A percentile compares a stretch with the other conserved stretches of the same genome.
These are phyloP conservation scores for Xerocomellus intermedius DNA, from an alignment of 768 basidiomycete species.

Conservation along the genomic window DNA sequence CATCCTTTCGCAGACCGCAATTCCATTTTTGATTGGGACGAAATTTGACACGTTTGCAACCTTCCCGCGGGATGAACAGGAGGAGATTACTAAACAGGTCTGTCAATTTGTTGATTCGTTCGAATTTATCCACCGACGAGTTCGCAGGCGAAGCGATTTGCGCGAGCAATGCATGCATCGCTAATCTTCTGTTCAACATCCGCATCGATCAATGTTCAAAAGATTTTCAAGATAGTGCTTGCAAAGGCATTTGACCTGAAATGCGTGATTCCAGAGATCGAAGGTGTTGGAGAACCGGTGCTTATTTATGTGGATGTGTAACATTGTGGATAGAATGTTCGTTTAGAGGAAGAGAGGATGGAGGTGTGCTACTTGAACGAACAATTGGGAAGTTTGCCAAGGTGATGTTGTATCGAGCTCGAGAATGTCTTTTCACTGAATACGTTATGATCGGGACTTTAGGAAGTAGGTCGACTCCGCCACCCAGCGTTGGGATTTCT, in stretches of 20 bases:
- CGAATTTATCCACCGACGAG: conserved; percentile 5
- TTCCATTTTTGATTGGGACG: conserved; percentile 97
- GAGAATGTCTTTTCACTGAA: conserved; percentile 20
- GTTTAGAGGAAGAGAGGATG: conserved; percentile 16
- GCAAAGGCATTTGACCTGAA: conserved; percentile 98
- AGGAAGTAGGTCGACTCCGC: conserved; percentile 19
- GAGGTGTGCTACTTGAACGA: conserved; percentile 17
- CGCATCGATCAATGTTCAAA: conserved; percentile 99
- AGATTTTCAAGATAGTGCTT: conserved; percentile 97
- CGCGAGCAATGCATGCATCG: conserved; percentile 99
- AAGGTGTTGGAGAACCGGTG: conserved; percentile 94
- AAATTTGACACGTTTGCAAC: conserved; percentile 98
- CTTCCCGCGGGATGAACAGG: conserved; percentile 96
- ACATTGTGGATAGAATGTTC: conserved; percentile 29
- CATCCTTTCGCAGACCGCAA: conserved; percentile 70
- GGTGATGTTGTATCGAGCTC: conserved; percentile 30
- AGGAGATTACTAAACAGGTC: conserved; percentile 98
- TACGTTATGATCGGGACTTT: conserved; percentile 9
- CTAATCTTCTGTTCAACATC: conserved; percentile 99
- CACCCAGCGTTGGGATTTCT: conserved; percentile 11
- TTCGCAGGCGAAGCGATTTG: conserved; percentile 89
- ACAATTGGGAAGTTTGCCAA: conserved; percentile 16
- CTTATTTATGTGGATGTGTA: conserved; percentile 83
- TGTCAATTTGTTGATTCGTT: conserved; percentile 19
- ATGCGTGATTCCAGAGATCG: conserved; percentile 97